These are phyloP conservation scores for Trichoderma guizhouense DNA, from an alignment of 2,329 filamentous ascomycete genomes.

Conservation along the genomic window DNA sequence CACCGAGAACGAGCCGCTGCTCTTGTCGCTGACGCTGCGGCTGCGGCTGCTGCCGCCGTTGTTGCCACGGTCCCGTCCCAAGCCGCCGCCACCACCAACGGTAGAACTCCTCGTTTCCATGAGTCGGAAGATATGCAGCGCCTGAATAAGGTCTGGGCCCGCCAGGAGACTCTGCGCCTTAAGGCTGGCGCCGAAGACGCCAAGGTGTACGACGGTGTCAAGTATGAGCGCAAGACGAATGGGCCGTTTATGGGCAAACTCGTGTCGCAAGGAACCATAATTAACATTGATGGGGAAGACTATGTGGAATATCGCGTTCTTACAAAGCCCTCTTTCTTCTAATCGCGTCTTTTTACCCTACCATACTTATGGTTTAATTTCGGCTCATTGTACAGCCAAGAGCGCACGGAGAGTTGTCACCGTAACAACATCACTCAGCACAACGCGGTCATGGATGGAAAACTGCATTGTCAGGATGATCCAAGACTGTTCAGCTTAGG, in stretches of 20 bases:
- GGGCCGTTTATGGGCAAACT: conserved; percentile 62
- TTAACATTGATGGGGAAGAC: conserved; percentile 64
- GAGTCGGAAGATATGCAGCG: conserved; percentile 49
- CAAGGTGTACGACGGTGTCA: conserved; percentile 57
- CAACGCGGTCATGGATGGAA: neutral
- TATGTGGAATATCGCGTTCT: conserved; percentile 65
- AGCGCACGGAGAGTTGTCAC: neutral
- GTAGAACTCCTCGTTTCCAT: conserved; percentile 37
- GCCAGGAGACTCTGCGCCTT: conserved; percentile 48
- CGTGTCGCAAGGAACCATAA: conserved; percentile 58
- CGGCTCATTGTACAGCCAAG: neutral
- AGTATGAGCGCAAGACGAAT: conserved; percentile 59
- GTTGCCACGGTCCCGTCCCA: conserved; percentile 20
- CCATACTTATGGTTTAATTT: neutral
- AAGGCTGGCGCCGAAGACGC: conserved; percentile 47
- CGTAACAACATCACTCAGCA: neutral
- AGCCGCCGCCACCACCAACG: conserved; percentile 23
- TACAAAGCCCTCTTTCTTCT: conserved; percentile 61
- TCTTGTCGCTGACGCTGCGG: conserved; percentile 32
- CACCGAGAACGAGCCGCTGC: conserved; percentile 39
- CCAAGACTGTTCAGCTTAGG: neutral
- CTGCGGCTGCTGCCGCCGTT: conserved; percentile 28
- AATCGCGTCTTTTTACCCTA: conserved; percentile 12
- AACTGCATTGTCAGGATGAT: neutral
- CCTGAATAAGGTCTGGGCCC: conserved; percentile 54